Evolutionary conservation across 495 filamentous ascomycete genomes (phyloP).

Genomic region (Annulohypoxylon stygium): DNA sequence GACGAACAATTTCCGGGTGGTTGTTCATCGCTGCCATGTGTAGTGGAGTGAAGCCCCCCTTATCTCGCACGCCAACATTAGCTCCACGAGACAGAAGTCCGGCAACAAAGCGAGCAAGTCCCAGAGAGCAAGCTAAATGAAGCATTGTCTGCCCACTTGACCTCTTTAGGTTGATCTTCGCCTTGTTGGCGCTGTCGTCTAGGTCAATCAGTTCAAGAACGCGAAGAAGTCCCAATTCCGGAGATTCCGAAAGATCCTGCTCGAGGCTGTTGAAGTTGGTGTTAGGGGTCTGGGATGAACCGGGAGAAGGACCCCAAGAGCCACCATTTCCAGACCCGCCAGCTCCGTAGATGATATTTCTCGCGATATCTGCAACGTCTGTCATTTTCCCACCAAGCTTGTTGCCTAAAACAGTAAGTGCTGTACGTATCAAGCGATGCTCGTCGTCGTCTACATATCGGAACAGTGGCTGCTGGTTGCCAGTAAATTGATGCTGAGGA

Average conservation of each 20-base stretch:
- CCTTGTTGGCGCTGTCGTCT: conserved; percentile 75
- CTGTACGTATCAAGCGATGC: conserved; percentile 74
- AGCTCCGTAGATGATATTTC: conserved; percentile 63
- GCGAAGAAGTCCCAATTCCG: conserved; percentile 79
- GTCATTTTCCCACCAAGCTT: conserved; percentile 67
- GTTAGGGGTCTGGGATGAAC: conserved; percentile 43
- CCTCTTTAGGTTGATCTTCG: conserved; percentile 72
- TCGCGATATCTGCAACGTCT: conserved; percentile 65
- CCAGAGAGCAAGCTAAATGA: conserved; percentile 82
- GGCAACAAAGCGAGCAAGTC: conserved; percentile 81
- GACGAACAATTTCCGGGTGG: conserved; percentile 79
- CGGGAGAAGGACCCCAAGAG: conserved; percentile 41
- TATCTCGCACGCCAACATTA: conserved; percentile 79
- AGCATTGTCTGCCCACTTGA: conserved; percentile 83
- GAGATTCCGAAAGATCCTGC: conserved; percentile 48
- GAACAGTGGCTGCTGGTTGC: conserved; percentile 62
- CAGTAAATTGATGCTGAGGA: conserved; percentile 56
- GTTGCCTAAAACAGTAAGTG: conserved; percentile 67
- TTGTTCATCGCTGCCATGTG: conserved; percentile 85
- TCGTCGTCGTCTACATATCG: conserved; percentile 85
- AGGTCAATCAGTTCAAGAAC: conserved; percentile 83
- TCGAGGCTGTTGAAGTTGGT: conserved; percentile 44
- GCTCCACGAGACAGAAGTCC: conserved; percentile 85
- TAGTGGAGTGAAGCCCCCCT: conserved; percentile 85
- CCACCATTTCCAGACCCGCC: conserved; percentile 39